A percentile compares a stretch with the other conserved stretches of the same genome.
Evolutionary conservation across 1,284 basidiomycete species (phyloP).

Genomic region (Sporisorium exsertum): DNA sequence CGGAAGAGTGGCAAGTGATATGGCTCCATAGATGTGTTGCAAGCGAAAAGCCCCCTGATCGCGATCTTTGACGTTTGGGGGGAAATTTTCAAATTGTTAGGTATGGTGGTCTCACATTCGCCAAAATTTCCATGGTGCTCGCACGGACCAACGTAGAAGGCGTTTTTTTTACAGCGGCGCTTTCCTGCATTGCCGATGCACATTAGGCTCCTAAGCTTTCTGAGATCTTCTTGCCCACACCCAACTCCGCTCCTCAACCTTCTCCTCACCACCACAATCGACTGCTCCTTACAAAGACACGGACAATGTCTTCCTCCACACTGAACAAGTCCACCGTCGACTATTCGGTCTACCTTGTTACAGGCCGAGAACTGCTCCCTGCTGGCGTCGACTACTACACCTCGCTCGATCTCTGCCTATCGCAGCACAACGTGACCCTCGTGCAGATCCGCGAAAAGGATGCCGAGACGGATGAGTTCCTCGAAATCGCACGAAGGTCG

Average conservation of each 20-base stretch:
- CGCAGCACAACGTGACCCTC: slow-evolving; percentile 86
- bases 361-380: slow-evolving; percentile 82
- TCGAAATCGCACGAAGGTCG: slow-evolving; percentile 79
- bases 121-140: background rate
- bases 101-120: background rate
- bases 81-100: background rate
- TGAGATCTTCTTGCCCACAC: background rate
- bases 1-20: slow-evolving; percentile 11
- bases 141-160: slow-evolving; percentile 8
- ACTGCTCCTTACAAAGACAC: background rate
- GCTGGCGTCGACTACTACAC: slow-evolving; percentile 78
- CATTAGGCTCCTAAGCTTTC: no score
- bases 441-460: slow-evolving; percentile 75
- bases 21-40: slow-evolving; percentile 18
- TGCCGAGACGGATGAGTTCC: slow-evolving; percentile 73
- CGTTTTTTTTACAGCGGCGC: no score
- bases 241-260: background rate
- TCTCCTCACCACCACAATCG: background rate
- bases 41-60: background rate
- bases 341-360: slow-evolving; percentile 76
- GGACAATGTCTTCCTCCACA: slow-evolving; percentile 1
- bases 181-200: no score
- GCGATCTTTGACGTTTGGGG: slow-evolving; percentile 27
- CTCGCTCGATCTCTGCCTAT: slow-evolving; percentile 82
- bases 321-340: slow-evolving; percentile 41